phyloP scores from a whole-genome alignment of 1,139 yeast species.

The Spencermartinsiella ligniputridi region DNA sequence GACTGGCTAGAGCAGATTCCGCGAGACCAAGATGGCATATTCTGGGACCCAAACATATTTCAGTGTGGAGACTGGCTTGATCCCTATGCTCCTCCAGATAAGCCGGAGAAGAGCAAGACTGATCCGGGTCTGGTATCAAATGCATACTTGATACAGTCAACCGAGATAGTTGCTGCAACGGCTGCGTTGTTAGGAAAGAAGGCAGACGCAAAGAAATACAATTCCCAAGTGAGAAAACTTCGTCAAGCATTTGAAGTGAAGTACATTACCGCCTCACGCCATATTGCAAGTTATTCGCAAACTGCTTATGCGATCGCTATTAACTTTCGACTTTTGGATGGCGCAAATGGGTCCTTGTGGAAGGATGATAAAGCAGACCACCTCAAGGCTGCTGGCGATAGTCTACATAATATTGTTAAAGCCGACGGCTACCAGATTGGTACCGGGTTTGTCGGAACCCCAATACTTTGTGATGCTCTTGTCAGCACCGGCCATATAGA shows the following conservation, averaged over 20 bases:
- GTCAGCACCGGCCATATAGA: constrained; percentile 21
- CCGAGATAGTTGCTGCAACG: constrained; percentile 14
- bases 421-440: constrained; percentile 19
- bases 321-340: constrained; percentile 17
- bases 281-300: constrained; percentile 23
- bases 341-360: constrained; percentile 10
- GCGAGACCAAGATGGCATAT: constrained; percentile 8
- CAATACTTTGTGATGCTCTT: constrained; percentile 25
- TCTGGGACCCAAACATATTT: constrained; percentile 14
- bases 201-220: constrained; percentile 7
- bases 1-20: constrained; percentile 18
- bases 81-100: constrained; percentile 28
- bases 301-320: constrained; percentile 24
- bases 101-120: constrained; percentile 23
- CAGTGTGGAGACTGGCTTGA: constrained; percentile 30
- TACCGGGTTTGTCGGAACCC: constrained; percentile 29
- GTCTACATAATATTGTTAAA: constrained; percentile 17
- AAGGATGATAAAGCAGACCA: constrained; percentile 6
- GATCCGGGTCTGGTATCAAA: constrained; percentile 24
- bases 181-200: constrained; percentile 10
- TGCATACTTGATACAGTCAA: constrained; percentile 20
- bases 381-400: constrained; percentile 20
- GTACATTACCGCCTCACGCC: constrained; percentile 20
- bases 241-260: constrained; percentile 17
- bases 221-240: constrained; percentile 4